Evolutionary conservation across 2,329 filamentous ascomycete genomes (phyloP), one percentile per base, ranked within the genome.

Genomic region (Ilyonectria robusta): DNA sequence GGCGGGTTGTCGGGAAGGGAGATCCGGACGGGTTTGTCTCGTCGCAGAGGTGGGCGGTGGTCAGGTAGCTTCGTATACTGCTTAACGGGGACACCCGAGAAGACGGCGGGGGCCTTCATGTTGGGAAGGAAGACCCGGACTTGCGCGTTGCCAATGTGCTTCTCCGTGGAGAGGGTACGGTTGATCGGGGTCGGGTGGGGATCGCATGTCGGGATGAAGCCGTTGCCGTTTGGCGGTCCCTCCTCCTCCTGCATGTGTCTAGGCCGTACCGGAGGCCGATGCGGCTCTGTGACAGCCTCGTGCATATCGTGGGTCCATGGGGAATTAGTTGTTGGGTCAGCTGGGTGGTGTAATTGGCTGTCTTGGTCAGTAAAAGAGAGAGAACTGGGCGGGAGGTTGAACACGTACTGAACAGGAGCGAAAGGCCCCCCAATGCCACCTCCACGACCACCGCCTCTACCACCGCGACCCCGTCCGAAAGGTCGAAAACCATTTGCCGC

Each of bases 301-400:
- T 98, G 96, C 82, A 98, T 94, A 80, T 99, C 96, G 80, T 99
- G 96, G 71, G 94, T 90, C 96, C 96, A 98, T 50, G 89, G 92
- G 21, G 89, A 90, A 78, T 90, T 93, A 26, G 90, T 92, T 17
- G 91, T 89, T 66, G 89, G 89, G 75, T 92, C 89, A 40, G 84
- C 79, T 9, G 84, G 78, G 65, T 83, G 83, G 65, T 86, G 84
- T 68, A 81, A 73, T 71, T 81, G 79, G 61, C 80, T 83, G 56
- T 50, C 26, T 37, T 57, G 37, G 72, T 82, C 68, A 81, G 79
- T 59, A 53, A 48, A 59, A 54, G 44, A 46, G 54, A 62, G 26
- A 23, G 57, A 23, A 60, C 40, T 67, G 56, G 46, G 29, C 31
- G 46, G 48, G 63, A 23, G 56, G 50, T 11, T n/a, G n/a, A 42